Evolutionary conservation across 2,329 filamentous ascomycete genomes (phyloP).

Genomic region (Coniochaeta hoffmannii): DNA sequence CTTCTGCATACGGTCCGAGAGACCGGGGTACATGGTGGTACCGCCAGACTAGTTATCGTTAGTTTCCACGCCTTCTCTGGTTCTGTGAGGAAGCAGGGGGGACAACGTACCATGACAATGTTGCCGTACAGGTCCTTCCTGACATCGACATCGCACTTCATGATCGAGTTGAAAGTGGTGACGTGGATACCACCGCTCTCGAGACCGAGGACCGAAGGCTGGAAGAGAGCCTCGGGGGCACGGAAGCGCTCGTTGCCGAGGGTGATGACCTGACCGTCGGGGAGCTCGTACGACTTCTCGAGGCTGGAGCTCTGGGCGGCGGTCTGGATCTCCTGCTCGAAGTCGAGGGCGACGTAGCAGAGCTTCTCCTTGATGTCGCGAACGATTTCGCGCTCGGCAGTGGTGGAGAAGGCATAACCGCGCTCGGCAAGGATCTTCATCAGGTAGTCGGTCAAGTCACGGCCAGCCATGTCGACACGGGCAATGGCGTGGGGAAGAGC

Average conservation of each 20-base stretch:
- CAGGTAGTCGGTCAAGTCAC: slow-evolving; percentile 99
- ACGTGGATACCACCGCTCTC: slow-evolving; percentile 99
- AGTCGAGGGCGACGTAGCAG: slow-evolving; percentile 99
- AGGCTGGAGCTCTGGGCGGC: slow-evolving; percentile 96
- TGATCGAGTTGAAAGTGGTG: slow-evolving; percentile 99
- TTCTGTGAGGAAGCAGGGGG: slow-evolving; percentile 7
- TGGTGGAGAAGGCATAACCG: slow-evolving; percentile 99
- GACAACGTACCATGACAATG: slow-evolving; percentile 91
- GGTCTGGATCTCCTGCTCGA: slow-evolving; percentile 99
- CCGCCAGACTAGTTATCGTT: slow-evolving; percentile 75
- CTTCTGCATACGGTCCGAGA: slow-evolving; percentile 99
- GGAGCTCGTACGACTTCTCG: slow-evolving; percentile 99
- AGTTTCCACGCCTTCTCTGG: background rate
- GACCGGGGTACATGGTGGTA: slow-evolving; percentile 99
- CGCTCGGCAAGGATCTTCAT: slow-evolving; percentile 99
- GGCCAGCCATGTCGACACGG: slow-evolving; percentile 99
- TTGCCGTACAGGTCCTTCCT: slow-evolving; percentile 99
- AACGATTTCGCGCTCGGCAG: slow-evolving; percentile 99
- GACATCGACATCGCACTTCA: slow-evolving; percentile 99
- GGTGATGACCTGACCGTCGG: slow-evolving; percentile 98
- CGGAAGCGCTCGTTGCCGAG: slow-evolving; percentile 99
- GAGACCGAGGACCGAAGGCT: slow-evolving; percentile 95
- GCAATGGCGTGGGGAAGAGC: slow-evolving; percentile 99
- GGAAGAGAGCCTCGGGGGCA: slow-evolving; percentile 98
- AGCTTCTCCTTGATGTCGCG: slow-evolving; percentile 99